phyloP scores from a whole-genome alignment of 2,329 filamentous ascomycete species.

The Tolypocladium pustulatum region DNA sequence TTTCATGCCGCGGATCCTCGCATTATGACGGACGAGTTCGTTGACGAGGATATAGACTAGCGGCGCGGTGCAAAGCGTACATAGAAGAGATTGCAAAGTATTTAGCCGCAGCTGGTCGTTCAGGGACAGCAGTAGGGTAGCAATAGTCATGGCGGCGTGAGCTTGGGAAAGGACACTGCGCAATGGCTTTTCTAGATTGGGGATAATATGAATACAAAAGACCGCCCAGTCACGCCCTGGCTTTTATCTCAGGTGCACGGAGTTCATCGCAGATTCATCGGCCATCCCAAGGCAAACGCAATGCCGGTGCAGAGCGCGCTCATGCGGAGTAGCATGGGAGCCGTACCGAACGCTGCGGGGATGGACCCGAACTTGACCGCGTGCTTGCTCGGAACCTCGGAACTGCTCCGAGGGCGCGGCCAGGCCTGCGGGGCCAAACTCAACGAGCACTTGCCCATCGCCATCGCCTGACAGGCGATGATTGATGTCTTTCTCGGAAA shows the following conservation, averaged over 20 bases:
- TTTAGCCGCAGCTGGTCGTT: slow-evolving; percentile 10
- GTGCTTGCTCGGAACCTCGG: not conserved
- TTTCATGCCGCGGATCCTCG: slow-evolving; percentile 32
- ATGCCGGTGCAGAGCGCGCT: not conserved
- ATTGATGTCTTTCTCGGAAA: not conserved
- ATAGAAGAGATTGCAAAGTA: slow-evolving; percentile 10
- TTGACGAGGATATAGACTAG: slow-evolving; percentile 36
- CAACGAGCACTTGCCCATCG: no score
- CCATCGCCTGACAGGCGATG: not conserved
- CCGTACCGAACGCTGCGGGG: not conserved
- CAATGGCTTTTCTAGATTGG: not conserved
- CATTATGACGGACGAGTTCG: slow-evolving; percentile 33
- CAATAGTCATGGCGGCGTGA: slow-evolving; percentile 14
- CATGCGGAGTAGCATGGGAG: not conserved
- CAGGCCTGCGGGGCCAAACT: not conserved
- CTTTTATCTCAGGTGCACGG: not conserved
- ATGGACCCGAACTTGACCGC: not conserved
- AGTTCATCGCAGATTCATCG: not conserved
- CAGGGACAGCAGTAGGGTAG: slow-evolving; percentile 10
- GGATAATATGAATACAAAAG: not conserved
- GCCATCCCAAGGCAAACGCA: not conserved
- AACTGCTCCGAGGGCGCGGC: not conserved
- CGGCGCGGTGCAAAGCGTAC: slow-evolving; percentile 17
- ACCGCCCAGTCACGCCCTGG: not conserved
- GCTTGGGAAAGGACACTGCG: not conserved